Evolutionary conservation across 2,329 filamentous ascomycete genomes (phyloP), one percentile per base, ranked within the genome.

Genomic region (Rhytidhysteron rufulum): DNA sequence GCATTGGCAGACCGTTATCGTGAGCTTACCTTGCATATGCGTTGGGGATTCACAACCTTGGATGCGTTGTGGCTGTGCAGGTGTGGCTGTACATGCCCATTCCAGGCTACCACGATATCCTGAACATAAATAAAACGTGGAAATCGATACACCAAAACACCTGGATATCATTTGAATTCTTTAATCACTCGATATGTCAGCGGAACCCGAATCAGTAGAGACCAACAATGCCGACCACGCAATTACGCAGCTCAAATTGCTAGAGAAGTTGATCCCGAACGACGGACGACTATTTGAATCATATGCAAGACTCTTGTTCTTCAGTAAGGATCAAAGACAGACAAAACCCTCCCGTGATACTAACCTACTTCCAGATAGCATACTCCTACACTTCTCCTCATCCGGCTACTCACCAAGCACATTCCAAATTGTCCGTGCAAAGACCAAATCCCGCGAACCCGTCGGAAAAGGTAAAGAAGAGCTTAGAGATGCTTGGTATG

Each of bases 211-310:
- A n/a, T n/a, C n/a, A n/a, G n/a, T n/a, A n/a, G n/a, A n/a, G n/a
- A n/a, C n/a, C n/a, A n/a, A n/a, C n/a, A n/a, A n/a, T n/a, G n/a
- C n/a, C n/a, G n/a, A n/a, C n/a, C n/a, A n/a, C n/a, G n/a, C n/a
- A n/a, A n/a, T n/a, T n/a, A n/a, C 40, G 56, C 73, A 7, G 70
- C 73, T n/a, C 70, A 75, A 27, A 13, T 13, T 27, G 13, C 13
- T 27, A 13, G 24, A 27, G 7, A 7, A 27, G 7, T 13, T 27
- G 24, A 27, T 27, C 13, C 24, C 24, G 24, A 13, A 27, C 24
- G 24, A 27, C 13, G 24, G 8, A 13, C 8, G 7, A 13, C 24
- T 27, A 27, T 27, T 27, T 27, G 8, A 27, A 27, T 8, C 7
- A 27, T 27, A 8, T 27, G 24, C 24, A 13, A 27, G 24, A 13